Conservation (phyloP, 1,139 yeast species). For the Kodamaea plutei region DNA sequence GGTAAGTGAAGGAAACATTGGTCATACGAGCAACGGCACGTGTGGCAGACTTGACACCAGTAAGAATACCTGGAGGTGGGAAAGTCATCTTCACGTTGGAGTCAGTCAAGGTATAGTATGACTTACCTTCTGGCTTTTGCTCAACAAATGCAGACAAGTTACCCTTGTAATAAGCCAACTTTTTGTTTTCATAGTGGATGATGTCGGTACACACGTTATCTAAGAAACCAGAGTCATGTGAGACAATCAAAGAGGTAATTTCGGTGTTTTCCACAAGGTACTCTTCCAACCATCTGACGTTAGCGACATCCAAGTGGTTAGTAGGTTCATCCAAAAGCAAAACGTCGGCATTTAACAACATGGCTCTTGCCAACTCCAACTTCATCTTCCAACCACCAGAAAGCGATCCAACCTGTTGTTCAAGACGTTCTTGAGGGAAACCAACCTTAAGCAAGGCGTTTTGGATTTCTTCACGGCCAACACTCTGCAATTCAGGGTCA, state of each 20-base stretch:
- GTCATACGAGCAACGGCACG: slow-evolving; percentile 92
- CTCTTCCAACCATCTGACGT: slow-evolving; percentile 91
- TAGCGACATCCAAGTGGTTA: slow-evolving; percentile 92
- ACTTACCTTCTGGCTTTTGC: slow-evolving; percentile 92
- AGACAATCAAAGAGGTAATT: slow-evolving; percentile 90
- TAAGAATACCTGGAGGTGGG: slow-evolving; percentile 96
- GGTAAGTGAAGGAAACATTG: slow-evolving; percentile 83
- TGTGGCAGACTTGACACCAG: slow-evolving; percentile 93
- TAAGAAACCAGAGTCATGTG: slow-evolving; percentile 96
- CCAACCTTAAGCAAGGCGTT: slow-evolving; percentile 81
- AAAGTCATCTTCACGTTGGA: slow-evolving; percentile 93
- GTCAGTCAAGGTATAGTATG: slow-evolving; percentile 94
- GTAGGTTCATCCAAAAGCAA: slow-evolving; percentile 96
- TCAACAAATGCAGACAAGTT: slow-evolving; percentile 89
- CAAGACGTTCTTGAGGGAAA: slow-evolving; percentile 83
- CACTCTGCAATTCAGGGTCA: slow-evolving; percentile 72
- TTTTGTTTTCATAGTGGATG: slow-evolving; percentile 93
- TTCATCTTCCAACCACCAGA: slow-evolving; percentile 99
- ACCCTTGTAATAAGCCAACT: slow-evolving; percentile 93
- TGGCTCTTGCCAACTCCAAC: slow-evolving; percentile 95
- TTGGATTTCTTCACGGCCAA: slow-evolving; percentile 66
- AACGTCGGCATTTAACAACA: slow-evolving; percentile 96
- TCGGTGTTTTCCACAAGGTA: slow-evolving; percentile 77
- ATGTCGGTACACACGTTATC: slow-evolving; percentile 96
- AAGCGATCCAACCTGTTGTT: slow-evolving; percentile 86